Evolutionary conservation across 2,329 filamentous ascomycete species (phyloP).

Genomic region (Ambrosiella beaveri): DNA sequence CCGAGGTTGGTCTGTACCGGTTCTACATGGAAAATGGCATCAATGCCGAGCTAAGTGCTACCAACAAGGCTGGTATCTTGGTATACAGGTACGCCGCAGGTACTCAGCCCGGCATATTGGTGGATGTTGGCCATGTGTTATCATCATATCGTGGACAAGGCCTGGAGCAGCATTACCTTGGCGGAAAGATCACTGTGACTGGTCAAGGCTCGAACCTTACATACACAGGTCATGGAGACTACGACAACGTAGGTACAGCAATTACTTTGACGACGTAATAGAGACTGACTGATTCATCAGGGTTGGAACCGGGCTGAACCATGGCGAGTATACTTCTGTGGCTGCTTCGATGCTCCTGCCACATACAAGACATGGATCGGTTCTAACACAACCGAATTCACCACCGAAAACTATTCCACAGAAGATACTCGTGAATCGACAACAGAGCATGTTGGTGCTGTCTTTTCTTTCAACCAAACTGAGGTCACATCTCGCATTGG

Average conservation of each 20-base stretch:
- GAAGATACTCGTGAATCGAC: constrained; percentile 19
- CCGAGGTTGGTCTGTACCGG: constrained; percentile 44
- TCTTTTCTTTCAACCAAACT: constrained; percentile 35
- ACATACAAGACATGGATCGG: constrained; percentile 27
- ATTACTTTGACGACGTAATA: not conserved
- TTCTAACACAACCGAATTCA: constrained; percentile 20
- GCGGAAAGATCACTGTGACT: constrained; percentile 38
- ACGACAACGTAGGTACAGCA: constrained; percentile 34
- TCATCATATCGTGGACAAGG: constrained; percentile 43
- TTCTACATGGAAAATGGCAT: constrained; percentile 38
- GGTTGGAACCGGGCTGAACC: constrained; percentile 47
- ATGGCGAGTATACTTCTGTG: constrained; percentile 49
- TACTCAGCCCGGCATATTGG: constrained; percentile 30
- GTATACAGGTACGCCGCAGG: constrained; percentile 38
- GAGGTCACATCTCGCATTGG: constrained; percentile 42
- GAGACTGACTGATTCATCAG: constrained; percentile 16
- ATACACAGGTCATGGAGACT: constrained; percentile 44
- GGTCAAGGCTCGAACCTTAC: constrained; percentile 19
- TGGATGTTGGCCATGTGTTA: constrained; percentile 50
- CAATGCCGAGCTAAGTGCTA: constrained; percentile 38
- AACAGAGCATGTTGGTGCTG: constrained; percentile 23
- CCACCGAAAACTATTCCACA: constrained; percentile 20
- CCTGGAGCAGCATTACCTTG: constrained; percentile 43
- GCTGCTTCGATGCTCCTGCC: constrained; percentile 34
- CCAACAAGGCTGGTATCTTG: constrained; percentile 39